Evolutionary conservation across 2,329 filamentous ascomycete genomes (phyloP).

Genomic region (Aspergillus sp.): DNA sequence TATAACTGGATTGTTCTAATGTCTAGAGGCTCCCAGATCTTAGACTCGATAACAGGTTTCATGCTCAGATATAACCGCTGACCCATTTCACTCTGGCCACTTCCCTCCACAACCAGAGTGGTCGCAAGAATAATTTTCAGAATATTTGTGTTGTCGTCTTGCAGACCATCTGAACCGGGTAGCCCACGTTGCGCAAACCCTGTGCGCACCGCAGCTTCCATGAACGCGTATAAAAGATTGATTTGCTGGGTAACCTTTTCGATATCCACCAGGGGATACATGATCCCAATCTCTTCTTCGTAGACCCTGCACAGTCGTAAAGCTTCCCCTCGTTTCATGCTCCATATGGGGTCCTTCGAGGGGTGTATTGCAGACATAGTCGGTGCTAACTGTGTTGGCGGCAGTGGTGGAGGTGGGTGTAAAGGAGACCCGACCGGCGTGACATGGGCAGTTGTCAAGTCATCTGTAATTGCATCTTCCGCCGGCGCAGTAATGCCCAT

Average conservation of each 20-base stretch:
- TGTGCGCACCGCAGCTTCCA: slow-evolving; percentile 56
- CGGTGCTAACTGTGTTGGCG: slow-evolving; percentile 11
- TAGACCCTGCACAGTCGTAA: slow-evolving; percentile 69
- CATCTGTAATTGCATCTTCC: slow-evolving; percentile 56
- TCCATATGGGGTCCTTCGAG: slow-evolving; percentile 69
- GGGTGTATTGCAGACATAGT: slow-evolving; percentile 33
- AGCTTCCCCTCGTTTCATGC: slow-evolving; percentile 69
- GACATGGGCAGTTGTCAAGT: slow-evolving; percentile 43
- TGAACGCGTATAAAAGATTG: slow-evolving; percentile 60
- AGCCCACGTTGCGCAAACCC: slow-evolving; percentile 49
- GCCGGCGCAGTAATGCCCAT: slow-evolving; percentile 67
- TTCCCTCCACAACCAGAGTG: slow-evolving; percentile 67
- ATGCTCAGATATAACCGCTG: slow-evolving; percentile 67
- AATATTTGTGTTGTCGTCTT: slow-evolving; percentile 58
- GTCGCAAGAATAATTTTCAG: slow-evolving; percentile 79
- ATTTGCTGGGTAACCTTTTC: slow-evolving; percentile 63
- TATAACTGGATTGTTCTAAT: slow-evolving; percentile 53
- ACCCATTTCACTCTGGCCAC: slow-evolving; percentile 68
- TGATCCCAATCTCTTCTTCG: slow-evolving; percentile 82
- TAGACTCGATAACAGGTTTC: slow-evolving; percentile 60
- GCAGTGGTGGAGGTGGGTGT: slow-evolving; percentile 20
- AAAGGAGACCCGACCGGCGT: slow-evolving; percentile 40
- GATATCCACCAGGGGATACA: slow-evolving; percentile 81
- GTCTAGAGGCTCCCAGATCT: slow-evolving; percentile 49
- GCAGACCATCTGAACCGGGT: slow-evolving; percentile 51